Conservation (phyloP, 1,284 basidiomycete species). For the Sanghuangporus baumii region DNA sequence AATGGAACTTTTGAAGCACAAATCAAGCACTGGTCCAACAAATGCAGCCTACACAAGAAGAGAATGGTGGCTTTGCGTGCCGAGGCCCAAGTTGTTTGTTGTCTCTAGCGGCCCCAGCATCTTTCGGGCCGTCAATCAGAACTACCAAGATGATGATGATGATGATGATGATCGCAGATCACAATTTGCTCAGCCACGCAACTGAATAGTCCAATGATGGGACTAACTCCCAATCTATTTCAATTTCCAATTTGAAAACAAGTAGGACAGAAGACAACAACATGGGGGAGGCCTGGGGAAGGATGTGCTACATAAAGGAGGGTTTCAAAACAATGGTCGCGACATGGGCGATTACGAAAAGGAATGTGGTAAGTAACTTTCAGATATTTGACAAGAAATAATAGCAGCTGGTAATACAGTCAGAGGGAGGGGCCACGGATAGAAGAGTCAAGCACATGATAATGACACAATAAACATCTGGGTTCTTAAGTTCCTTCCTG, state of each 20-base stretch:
- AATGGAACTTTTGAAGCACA: too few species aligned
- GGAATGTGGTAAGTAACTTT: background rate
- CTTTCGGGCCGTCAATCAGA: too few species aligned
- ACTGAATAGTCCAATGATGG: background rate
- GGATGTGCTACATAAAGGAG: background rate
- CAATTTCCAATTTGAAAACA: background rate
- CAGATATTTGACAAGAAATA: background rate
- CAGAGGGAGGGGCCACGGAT: background rate
- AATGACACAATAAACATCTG: slow-evolving; percentile 14
- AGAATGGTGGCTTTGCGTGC: too few species aligned
- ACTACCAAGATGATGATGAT: background rate
- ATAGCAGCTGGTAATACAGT: slow-evolving; percentile 9
- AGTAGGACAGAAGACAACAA: background rate
- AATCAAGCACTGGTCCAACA: too few species aligned
- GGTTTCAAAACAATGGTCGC: background rate
- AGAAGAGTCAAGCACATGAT: background rate
- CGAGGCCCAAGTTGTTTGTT: too few species aligned
- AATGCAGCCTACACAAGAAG: too few species aligned
- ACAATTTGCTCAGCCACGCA: background rate
- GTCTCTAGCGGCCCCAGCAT: too few species aligned
- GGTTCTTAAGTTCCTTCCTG: background rate
- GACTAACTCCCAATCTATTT: slow-evolving; percentile 10
- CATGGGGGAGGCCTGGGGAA: background rate
- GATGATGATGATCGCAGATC: background rate
- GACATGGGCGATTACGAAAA: slow-evolving; percentile 1